Percentiles rank a stretch among this genome's conserved stretches.
Evolutionary conservation across 257 asterid genomes (phyloP).

Genomic region (Fraxinus quadrangulata): DNA sequence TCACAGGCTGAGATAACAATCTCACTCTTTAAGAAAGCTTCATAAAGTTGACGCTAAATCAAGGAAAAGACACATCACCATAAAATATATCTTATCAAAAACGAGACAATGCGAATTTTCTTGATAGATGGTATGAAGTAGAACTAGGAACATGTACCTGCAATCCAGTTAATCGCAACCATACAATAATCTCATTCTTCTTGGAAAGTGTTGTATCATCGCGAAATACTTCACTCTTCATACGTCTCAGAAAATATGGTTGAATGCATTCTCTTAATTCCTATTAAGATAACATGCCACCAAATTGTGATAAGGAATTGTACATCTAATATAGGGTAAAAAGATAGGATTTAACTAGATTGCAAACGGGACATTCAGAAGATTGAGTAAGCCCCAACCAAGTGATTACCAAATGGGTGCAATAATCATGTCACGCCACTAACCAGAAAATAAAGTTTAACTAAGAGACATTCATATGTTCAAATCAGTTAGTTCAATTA

Average conservation of each 20-base stretch:
- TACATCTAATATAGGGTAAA: constrained; percentile 9
- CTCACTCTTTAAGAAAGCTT: constrained; percentile 92
- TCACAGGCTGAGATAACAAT: constrained; percentile 89
- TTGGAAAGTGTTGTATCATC: constrained; percentile 68
- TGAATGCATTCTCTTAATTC: constrained; percentile 82
- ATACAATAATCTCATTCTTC: constrained; percentile 89
- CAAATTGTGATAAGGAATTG: constrained; percentile 22
- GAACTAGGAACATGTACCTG: constrained; percentile 54
- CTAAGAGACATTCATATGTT: constrained; percentile 2
- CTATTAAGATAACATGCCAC: constrained; percentile 40
- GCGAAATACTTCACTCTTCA: constrained; percentile 83
- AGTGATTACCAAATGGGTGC: neutral
- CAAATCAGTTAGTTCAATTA: constrained; percentile 6
- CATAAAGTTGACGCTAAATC: constrained; percentile 79
- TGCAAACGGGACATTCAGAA: constrained; percentile 25
- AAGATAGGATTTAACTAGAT: neutral
- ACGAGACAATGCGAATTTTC: neutral
- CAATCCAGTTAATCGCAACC: constrained; percentile 80
- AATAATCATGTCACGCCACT: constrained; percentile 2
- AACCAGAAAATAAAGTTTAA: neutral
- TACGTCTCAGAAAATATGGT: constrained; percentile 87
- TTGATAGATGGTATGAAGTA: neutral
- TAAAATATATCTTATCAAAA: constrained; percentile 5
- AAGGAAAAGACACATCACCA: constrained; percentile 21
- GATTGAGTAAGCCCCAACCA: neutral